Base-by-base conservation (phyloP, 2,329 filamentous ascomycete species). In the Immersiporthe knoxdaviesiana region DNA sequence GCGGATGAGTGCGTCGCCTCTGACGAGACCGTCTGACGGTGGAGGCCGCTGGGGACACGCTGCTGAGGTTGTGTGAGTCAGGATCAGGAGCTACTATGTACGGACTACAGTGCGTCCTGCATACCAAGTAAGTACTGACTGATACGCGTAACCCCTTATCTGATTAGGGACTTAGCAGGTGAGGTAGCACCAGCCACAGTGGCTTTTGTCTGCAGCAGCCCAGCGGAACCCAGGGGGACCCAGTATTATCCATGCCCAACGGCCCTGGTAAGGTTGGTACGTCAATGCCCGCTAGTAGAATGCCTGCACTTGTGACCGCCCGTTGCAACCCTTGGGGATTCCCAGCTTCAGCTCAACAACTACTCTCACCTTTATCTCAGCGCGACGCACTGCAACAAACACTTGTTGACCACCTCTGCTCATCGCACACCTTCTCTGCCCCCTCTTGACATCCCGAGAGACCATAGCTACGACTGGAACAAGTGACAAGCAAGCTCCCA, bases 231-330 rank as follows among this genome's bases (percentile, higher is more conserved):
- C 21, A 4, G 24, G 16, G 14, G 37, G 39, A n/a, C 61, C 61
- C 61, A 47, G 39, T 50, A 30, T 63, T 63, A 65, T 58, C 50
- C 52, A 56, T 44, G 63, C 63, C 63, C 63, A 65, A 65, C 52
- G 24, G 7, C 18, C 35, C 41, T 41, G 41, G 50, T 39, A n/a
- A 39, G 50, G 24, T 30, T 30, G 32, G 50, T 65, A 65, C 63
- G 63, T 65, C 63, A 65, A 65, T 27, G 47, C 21, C 21, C 61
- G 41, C 61, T 63, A 63, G 39, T 32, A 14, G 41, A 32, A 16
- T 50, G 24, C 32, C 50, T 65, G 47, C 35, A 41, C 63, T 24
- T 65, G 63, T 65, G 63, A 65, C 63, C 50, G 63, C 63, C 52
- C 41, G 50, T 65, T 58, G 50, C 52, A 58, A 58, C 37, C 50